Conservation (phyloP, 2,329 filamentous ascomycete species). For the Seiridium cupressi region DNA sequence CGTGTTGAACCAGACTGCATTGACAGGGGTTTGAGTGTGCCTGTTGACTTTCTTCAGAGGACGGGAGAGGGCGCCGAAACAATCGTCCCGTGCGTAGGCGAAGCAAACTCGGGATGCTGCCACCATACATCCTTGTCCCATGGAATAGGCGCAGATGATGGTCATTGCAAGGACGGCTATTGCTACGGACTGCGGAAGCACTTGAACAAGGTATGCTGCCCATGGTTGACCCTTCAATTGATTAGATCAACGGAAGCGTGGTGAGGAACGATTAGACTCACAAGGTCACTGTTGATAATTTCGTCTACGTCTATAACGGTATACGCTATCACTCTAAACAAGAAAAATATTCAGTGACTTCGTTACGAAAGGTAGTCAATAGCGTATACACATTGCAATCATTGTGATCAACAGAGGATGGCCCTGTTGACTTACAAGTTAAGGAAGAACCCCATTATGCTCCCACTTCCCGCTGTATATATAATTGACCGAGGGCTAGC, state of each 20-base stretch:
- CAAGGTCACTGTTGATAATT: constrained; percentile 59
- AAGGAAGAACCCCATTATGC: constrained; percentile 69
- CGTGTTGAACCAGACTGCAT: constrained; percentile 68
- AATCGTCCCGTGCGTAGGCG: constrained; percentile 70
- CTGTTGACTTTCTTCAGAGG: constrained; percentile 60
- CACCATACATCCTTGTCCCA: constrained; percentile 74
- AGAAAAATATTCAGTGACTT: not conserved
- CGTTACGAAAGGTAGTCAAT: not conserved
- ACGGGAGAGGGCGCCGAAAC: constrained; percentile 56
- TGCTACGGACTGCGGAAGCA: constrained; percentile 58
- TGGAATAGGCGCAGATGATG: constrained; percentile 67
- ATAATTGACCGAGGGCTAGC: constrained; percentile 71
- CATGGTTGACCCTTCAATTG: constrained; percentile 57
- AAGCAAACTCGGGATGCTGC: constrained; percentile 65
- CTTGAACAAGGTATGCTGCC: constrained; percentile 67
- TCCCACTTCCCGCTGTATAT: constrained; percentile 65
- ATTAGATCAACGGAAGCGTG: not conserved
- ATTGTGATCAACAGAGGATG: not conserved
- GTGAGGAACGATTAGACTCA: constrained; percentile 7
- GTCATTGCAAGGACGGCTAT: constrained; percentile 64
- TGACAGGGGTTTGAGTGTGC: constrained; percentile 64
- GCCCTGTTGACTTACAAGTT: constrained; percentile 42
- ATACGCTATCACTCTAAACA: constrained; percentile 59
- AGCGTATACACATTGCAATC: not conserved
- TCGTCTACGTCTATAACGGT: constrained; percentile 63